Percentiles rank a stretch among this genome's conserved stretches.
Conservation (phyloP, 1,284 basidiomycete genomes). For the Amylostereum chailletii region DNA sequence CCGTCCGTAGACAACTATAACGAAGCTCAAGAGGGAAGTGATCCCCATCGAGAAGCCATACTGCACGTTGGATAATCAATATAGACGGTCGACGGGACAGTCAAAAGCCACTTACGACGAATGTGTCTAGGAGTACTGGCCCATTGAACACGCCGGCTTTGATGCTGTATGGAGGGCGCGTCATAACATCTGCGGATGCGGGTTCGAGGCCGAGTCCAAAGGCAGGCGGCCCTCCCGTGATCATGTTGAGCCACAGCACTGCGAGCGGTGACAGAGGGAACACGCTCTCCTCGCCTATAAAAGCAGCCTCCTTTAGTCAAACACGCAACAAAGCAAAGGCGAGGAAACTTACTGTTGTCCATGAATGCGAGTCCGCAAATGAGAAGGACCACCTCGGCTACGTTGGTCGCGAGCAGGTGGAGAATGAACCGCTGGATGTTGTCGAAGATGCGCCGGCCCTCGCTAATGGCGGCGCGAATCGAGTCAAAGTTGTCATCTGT, state of each 20-base stretch:
- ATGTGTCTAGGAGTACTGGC: conserved; percentile 41
- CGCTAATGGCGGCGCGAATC: conserved; percentile 57
- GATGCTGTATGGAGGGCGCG: conserved; percentile 37
- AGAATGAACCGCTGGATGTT: conserved; percentile 38
- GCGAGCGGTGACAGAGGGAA: conserved; percentile 64
- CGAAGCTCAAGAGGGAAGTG: conserved; percentile 42
- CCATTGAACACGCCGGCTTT: conserved; percentile 44
- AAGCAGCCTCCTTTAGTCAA: background rate
- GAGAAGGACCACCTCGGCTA: conserved; percentile 51
- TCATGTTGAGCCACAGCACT: conserved; percentile 52
- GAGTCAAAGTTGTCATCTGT: conserved; percentile 63
- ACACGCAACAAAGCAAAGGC: background rate
- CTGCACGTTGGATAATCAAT: background rate
- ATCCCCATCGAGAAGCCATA: conserved; percentile 61
- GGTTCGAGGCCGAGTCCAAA: conserved; percentile 55
- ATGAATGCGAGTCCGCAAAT: conserved; percentile 63
- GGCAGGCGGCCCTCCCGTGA: conserved; percentile 45
- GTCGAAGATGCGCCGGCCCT: conserved; percentile 45
- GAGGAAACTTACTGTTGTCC: conserved; percentile 40
- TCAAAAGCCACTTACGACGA: conserved; percentile 22
- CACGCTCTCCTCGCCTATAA: conserved; percentile 22
- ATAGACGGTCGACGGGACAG: background rate
- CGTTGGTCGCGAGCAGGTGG: conserved; percentile 47
- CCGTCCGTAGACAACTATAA: conserved; percentile 46
- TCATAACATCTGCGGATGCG: conserved; percentile 50